These are phyloP conservation scores for Dictyostelium purpureum DNA, from an alignment of 78 protist species.

Conservation along the genomic window DNA sequence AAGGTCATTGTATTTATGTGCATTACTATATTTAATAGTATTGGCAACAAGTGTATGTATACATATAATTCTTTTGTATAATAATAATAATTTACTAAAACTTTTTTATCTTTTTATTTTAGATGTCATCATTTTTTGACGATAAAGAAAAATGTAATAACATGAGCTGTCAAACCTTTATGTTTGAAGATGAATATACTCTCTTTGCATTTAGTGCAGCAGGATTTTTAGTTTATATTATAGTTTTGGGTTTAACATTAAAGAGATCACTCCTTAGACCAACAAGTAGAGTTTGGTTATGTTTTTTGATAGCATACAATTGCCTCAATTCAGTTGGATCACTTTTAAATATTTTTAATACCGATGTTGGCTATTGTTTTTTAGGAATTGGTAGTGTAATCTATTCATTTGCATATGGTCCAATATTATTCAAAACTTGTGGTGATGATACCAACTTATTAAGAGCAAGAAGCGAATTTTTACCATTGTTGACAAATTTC, in stretches of 20 bases:
- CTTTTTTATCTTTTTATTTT: background rate
- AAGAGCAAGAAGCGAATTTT: slow-evolving; percentile 62
- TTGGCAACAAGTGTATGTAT: slow-evolving; percentile 4
- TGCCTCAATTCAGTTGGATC: background rate
- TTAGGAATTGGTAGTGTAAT: background rate
- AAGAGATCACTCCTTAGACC: slow-evolving; percentile 18
- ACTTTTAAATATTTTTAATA: background rate
- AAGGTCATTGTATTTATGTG: slow-evolving; percentile 24
- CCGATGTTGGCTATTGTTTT: slow-evolving; percentile 42
- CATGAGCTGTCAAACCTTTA: slow-evolving; percentile 17
- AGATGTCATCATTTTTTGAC: slow-evolving; percentile 36
- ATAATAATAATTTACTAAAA: no score
- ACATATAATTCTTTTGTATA: background rate
- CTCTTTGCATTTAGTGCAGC: background rate
- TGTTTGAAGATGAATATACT: slow-evolving; percentile 42
- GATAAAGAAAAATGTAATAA: background rate
- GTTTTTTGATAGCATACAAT: background rate
- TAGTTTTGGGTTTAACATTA: background rate
- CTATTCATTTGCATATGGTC: slow-evolving; percentile 47
- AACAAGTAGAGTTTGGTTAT: slow-evolving; percentile 57
- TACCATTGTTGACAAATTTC: slow-evolving; percentile 59
- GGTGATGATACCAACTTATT: slow-evolving; percentile 49
- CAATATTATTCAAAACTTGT: slow-evolving; percentile 52
- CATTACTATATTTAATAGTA: slow-evolving; percentile 36
- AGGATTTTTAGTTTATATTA: background rate